Conservation (phyloP, 164 flowering plant species). For the Nymphaea thermarum region DNA sequence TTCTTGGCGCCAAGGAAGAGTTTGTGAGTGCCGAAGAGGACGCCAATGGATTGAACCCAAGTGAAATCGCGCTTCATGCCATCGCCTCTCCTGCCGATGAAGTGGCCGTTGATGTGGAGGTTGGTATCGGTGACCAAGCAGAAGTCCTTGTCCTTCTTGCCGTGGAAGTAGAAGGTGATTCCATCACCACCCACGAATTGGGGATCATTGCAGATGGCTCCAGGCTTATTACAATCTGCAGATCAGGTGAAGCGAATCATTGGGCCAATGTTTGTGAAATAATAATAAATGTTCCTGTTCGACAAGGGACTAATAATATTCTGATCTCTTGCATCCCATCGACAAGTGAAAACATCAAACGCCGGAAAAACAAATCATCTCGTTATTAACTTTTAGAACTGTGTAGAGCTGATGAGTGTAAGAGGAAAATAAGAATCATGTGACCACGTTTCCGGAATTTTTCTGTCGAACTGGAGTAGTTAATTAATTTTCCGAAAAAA, state of each 20-base stretch:
- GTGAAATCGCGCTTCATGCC: slow-evolving; percentile 14
- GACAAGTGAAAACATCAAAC: not conserved
- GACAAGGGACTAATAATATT: not conserved
- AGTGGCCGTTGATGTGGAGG: slow-evolving; percentile 24
- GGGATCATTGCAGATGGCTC: slow-evolving; percentile 22
- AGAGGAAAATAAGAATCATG: too few relatives aligned
- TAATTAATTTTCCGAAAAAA: too few relatives aligned
- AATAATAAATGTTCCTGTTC: not conserved
- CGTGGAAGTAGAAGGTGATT: slow-evolving; percentile 24
- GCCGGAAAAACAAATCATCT: not conserved
- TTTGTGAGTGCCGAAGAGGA: slow-evolving; percentile 11
- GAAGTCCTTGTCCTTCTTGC: slow-evolving; percentile 16
- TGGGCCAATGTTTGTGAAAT: not conserved
- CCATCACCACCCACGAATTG: slow-evolving; percentile 26
- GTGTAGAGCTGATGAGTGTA: too few relatives aligned
- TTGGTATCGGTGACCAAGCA: slow-evolving; percentile 19
- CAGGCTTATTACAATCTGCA: slow-evolving; percentile 16
- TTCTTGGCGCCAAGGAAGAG: slow-evolving; percentile 10
- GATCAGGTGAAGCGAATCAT: not conserved
- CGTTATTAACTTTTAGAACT: not conserved
- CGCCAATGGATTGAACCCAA: slow-evolving; percentile 17
- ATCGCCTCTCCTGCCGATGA: slow-evolving; percentile 16
- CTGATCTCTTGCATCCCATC: not conserved
- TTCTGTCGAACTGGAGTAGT: too few relatives aligned
- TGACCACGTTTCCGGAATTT: too few relatives aligned